A percentile compares a stretch with the other conserved stretches of the same genome.
Conservation (phyloP, 148 eudicot genomes). For the Tetragonia tetragonoides region DNA sequence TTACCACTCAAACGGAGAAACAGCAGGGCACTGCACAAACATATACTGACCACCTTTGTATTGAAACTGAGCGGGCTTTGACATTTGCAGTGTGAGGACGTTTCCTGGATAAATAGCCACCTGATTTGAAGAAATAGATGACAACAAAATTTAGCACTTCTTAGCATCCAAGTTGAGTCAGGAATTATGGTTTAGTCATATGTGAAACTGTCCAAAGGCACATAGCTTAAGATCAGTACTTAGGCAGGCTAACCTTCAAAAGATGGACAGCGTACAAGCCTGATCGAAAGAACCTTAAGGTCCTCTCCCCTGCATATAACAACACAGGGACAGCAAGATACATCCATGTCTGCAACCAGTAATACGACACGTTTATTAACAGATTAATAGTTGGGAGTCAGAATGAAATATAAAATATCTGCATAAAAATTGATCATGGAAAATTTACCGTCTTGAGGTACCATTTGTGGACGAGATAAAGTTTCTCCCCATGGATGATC, state of each 20-base stretch:
- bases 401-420: neutral
- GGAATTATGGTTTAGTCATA: neutral
- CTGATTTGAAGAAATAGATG: conserved; percentile 33
- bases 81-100: conserved; percentile 89
- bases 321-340: conserved; percentile 87
- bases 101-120: conserved; percentile 86
- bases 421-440: neutral
- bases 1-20: conserved; percentile 97
- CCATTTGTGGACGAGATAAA: conserved; percentile 71
- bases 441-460: conserved; percentile 62
- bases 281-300: conserved; percentile 78
- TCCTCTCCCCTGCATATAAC: conserved; percentile 92
- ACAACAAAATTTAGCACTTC: neutral
- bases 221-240: neutral
- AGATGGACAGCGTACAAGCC: conserved; percentile 62
- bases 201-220: neutral
- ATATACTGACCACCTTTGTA: conserved; percentile 97
- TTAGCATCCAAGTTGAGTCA: neutral
- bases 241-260: conserved; percentile 55
- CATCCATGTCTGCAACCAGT: conserved; percentile 82
- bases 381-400: neutral
- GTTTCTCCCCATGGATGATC: conserved; percentile 60
- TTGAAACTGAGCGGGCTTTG: conserved; percentile 81
- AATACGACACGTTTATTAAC: conserved; percentile 6
- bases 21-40: conserved; percentile 95